Conservation (phyloP, 2,329 filamentous ascomycete species). For the Drechslerella coelobrocha region DNA sequence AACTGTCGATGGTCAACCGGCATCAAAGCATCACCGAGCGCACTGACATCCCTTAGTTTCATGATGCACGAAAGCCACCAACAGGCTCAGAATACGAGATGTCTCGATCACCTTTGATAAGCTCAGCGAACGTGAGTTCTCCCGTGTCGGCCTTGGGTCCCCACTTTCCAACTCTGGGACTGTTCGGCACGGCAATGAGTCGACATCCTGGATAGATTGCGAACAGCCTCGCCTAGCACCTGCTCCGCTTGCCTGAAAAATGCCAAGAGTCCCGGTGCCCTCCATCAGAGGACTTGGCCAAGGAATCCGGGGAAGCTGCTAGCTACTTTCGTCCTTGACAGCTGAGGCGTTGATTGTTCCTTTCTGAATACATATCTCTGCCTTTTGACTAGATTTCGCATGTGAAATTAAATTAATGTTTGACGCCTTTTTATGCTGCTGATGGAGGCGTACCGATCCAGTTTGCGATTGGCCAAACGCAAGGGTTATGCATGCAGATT, state of each 20-base stretch:
- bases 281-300: constrained; percentile 21
- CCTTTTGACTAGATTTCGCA: no score
- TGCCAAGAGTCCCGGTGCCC: constrained; percentile 15
- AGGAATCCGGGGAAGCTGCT: constrained; percentile 42
- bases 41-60: constrained; percentile 25
- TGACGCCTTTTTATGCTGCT: neutral
- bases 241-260: constrained; percentile 9
- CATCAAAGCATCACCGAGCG: constrained; percentile 12
- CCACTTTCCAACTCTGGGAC: neutral
- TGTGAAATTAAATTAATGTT: neutral
- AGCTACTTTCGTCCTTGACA: constrained; percentile 8
- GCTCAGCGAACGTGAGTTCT: constrained; percentile 2
- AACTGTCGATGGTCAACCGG: constrained; percentile 21
- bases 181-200: constrained; percentile 22
- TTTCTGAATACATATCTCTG: no score
- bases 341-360: neutral
- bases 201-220: constrained; percentile 12
- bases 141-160: neutral
- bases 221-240: constrained; percentile 21
- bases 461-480: neutral
- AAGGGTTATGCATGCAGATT: neutral
- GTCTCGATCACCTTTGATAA: constrained; percentile 21
- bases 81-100: constrained; percentile 34
- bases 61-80: constrained; percentile 17
- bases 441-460: neutral